Evolutionary conservation across 176 grass and related monocot species (phyloP).

Genomic region (Urochloa ruziziensis): DNA sequence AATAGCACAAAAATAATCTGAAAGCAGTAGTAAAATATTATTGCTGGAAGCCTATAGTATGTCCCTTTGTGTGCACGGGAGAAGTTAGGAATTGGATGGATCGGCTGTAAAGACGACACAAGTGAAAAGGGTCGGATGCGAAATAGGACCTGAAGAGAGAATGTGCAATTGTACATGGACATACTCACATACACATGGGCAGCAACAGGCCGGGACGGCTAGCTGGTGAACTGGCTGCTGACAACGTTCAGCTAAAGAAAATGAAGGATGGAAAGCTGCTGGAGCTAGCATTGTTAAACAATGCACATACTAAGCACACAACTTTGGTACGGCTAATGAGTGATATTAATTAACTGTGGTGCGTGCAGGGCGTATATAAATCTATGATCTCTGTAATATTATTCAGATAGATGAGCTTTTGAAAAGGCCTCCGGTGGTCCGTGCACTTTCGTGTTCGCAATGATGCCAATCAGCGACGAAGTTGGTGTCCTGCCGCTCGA

Average conservation of each 20-base stretch:
- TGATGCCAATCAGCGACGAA: conserved; percentile 20
- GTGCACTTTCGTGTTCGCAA: not conserved
- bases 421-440: not conserved
- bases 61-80: conserved; percentile 2
- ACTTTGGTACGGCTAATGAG: not conserved
- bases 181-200: not conserved
- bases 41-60: not conserved
- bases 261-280: not conserved
- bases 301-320: not conserved
- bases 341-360: not conserved
- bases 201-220: not conserved
- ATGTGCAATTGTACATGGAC: not conserved
- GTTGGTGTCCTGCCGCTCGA: not conserved
- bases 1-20: not conserved
- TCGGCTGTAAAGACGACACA: conserved; percentile 17
- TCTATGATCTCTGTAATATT: not conserved
- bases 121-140: not conserved
- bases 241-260: no score
- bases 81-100: not conserved
- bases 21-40: not conserved
- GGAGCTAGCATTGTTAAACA: not conserved
- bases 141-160: not conserved
- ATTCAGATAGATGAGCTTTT: not conserved
- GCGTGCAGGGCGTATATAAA: not conserved
- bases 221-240: not conserved